Conservation (phyloP, 179 eudicot species). For the Vitellaria paradoxa region DNA sequence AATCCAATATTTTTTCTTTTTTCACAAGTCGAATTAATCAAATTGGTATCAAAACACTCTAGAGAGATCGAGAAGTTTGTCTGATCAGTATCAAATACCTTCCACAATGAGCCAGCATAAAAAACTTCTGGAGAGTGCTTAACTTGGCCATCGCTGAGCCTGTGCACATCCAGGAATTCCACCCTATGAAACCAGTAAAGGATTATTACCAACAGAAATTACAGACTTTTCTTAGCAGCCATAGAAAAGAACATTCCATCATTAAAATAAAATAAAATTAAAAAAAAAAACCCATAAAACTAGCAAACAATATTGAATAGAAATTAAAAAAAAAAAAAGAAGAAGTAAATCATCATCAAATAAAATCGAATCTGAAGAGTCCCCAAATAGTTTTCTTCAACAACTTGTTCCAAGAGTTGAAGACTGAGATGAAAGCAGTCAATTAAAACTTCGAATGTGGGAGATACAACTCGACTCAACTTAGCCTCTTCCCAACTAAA, state of each 20-base stretch:
- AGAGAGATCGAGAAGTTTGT: background rate
- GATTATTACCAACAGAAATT: conserved; percentile 3
- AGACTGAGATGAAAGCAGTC: background rate
- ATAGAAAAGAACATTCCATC: background rate
- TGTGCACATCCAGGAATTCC: conserved; percentile 85
- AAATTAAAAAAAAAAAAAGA: background rate
- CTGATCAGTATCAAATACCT: conserved; percentile 42
- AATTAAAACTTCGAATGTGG: background rate
- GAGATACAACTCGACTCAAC: too few relatives aligned
- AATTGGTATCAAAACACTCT: background rate
- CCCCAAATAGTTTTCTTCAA: background rate
- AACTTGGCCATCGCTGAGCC: conserved; percentile 96
- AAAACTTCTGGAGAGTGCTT: conserved; percentile 95
- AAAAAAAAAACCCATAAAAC: too few relatives aligned
- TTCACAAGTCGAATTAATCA: conserved; percentile 7
- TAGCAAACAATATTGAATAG: background rate
- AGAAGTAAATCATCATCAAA: background rate
- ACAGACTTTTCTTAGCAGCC: background rate
- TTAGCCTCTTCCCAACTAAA: too few relatives aligned
- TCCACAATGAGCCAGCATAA: conserved; percentile 99
- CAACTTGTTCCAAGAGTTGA: background rate
- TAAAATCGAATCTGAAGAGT: background rate
- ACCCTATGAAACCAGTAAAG: conserved; percentile 54
- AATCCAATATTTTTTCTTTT: background rate
- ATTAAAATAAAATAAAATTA: background rate